A percentile compares a stretch with the other conserved stretches of the same genome.
Evolutionary conservation across 441 rosid species (phyloP).

Genomic region (Hura crepitans): DNA sequence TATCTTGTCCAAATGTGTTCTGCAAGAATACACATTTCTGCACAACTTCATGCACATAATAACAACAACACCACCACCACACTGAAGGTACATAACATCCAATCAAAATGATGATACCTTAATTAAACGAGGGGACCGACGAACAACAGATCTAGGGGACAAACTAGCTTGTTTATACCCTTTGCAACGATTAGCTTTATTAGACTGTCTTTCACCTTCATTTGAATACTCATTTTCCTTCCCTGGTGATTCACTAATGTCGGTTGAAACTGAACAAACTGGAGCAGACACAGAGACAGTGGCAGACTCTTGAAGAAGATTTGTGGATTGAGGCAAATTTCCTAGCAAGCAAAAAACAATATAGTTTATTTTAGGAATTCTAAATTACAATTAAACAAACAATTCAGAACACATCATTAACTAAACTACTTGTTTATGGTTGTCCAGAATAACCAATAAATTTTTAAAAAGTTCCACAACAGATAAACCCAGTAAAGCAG

Average conservation of each 20-base stretch:
- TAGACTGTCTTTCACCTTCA: constrained; percentile 32
- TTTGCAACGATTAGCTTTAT: constrained; percentile 37
- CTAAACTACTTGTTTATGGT: not conserved
- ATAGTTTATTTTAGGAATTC: constrained; percentile 1
- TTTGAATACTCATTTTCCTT: constrained; percentile 36
- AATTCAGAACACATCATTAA: constrained; percentile 2
- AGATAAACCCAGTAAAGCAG: constrained; percentile 12
- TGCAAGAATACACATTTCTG: not conserved
- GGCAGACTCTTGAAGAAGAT: constrained; percentile 51
- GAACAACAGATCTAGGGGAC: constrained; percentile 55
- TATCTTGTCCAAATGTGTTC: not conserved
- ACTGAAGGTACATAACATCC: constrained; percentile 2
- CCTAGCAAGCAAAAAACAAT: constrained; percentile 37
- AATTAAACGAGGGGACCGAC: constrained; percentile 50
- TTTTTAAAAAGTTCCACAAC: not conserved
- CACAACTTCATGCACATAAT: constrained; percentile 4
- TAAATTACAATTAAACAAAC: constrained; percentile 8
- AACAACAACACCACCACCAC: too few species aligned
- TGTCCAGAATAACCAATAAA: not conserved
- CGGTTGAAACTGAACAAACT: constrained; percentile 48
- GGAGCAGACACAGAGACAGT: constrained; percentile 63
- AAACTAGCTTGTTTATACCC: constrained; percentile 26
- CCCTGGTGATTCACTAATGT: constrained; percentile 46
- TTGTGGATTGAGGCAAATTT: constrained; percentile 31
- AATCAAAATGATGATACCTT: constrained; percentile 36